Conservation (phyloP, 1,284 basidiomycete species). For the Porodaedalea pini region DNA sequence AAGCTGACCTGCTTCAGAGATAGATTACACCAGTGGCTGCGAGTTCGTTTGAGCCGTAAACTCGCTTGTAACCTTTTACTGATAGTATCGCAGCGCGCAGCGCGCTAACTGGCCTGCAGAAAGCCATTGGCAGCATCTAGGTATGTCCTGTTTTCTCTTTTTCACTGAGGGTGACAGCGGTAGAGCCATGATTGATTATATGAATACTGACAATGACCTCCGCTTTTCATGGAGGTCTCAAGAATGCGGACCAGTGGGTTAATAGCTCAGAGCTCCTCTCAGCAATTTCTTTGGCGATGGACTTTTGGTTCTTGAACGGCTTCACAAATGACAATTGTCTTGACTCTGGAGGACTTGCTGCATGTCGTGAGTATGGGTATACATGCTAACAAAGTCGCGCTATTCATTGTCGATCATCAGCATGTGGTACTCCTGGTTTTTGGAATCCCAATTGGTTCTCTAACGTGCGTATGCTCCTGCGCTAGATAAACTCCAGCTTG, state of each 20-base stretch:
- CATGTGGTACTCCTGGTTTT: conserved; percentile 52
- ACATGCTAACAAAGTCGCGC: background rate
- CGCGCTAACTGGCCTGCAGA: conserved; percentile 67
- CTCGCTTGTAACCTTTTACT: background rate
- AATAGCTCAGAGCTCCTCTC: conserved; percentile 36
- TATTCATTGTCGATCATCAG: background rate
- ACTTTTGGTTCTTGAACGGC: conserved; percentile 64
- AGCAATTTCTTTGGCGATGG: conserved; percentile 49
- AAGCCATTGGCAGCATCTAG: conserved; percentile 56
- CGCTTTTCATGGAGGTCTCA: conserved; percentile 52
- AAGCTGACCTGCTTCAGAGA: conserved; percentile 50
- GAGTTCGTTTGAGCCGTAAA: background rate
- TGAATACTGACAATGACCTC: conserved; percentile 46
- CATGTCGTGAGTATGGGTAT: conserved; percentile 34
- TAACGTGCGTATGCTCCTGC: conserved; percentile 38
- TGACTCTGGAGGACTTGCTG: conserved; percentile 44
- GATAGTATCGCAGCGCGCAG: conserved; percentile 34
- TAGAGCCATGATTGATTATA: background rate
- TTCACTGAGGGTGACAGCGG: background rate
- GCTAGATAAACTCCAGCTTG: background rate
- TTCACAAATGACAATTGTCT: conserved; percentile 51
- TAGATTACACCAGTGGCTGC: conserved; percentile 60
- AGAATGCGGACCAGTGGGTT: conserved; percentile 38
- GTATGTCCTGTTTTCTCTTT: conserved; percentile 34
- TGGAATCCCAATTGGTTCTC: conserved; percentile 74